Percentiles rank a stretch among this genome's conserved stretches.
phyloP scores from a whole-genome alignment of 1,284 basidiomycete genomes.

The Cystobasidium pallidum region DNA sequence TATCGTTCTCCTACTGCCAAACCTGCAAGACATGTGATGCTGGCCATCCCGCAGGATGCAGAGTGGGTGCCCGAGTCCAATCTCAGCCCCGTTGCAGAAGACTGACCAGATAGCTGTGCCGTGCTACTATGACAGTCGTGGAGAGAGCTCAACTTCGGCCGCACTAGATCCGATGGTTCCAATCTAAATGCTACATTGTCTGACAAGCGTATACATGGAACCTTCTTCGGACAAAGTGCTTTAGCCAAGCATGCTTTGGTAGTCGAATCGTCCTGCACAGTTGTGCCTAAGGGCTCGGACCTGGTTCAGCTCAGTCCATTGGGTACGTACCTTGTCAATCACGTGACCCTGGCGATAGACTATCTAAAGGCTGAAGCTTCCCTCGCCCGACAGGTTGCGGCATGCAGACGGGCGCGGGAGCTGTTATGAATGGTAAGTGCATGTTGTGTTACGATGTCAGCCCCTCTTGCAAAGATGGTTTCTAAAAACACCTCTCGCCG shows the following conservation, averaged over 20 bases:
- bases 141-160: neutral
- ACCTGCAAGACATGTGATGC: constrained; percentile 23
- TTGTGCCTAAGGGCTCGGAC: neutral
- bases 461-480: neutral
- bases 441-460: neutral
- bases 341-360: neutral
- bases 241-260: neutral
- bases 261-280: neutral
- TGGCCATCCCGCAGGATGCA: neutral
- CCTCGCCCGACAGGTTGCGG: constrained; percentile 9
- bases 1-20: constrained; percentile 27
- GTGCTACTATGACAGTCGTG: neutral
- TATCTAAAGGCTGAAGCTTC: neutral
- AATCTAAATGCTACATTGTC: neutral
- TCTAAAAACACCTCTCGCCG: no score
- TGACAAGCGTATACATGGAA: neutral
- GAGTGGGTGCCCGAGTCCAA: neutral
- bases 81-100: no score
- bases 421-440: constrained; percentile 17
- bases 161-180: neutral
- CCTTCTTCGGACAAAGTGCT: neutral
- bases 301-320: neutral
- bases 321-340: neutral
- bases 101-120: neutral
- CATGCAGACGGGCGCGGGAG: constrained; percentile 16